phyloP scores from a whole-genome alignment of 73 alveolate genomes.

The Tetrahymena thermophila region DNA sequence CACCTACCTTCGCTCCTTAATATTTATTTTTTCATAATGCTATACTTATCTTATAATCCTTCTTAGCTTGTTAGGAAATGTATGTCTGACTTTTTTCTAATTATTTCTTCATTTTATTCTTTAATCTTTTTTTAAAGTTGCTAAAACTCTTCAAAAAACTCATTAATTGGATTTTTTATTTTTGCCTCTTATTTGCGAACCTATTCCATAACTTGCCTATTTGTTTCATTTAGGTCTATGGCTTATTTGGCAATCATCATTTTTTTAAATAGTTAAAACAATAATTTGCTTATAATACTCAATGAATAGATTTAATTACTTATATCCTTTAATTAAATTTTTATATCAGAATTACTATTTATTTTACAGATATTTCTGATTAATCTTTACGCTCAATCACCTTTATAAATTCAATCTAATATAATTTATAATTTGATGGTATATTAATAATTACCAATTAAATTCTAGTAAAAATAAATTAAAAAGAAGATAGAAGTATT shows the following conservation, averaged over 20 bases:
- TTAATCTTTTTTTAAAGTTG: neutral
- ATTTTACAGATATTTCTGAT: neutral
- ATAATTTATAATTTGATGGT: too few species aligned
- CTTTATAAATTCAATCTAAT: too few species aligned
- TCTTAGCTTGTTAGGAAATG: neutral
- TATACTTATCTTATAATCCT: neutral
- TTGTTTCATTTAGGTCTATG: neutral
- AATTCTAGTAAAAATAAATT: neutral
- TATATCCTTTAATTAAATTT: neutral
- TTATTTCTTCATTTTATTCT: neutral
- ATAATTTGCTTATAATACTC: neutral
- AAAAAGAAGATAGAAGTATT: too few species aligned
- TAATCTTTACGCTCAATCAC: neutral
- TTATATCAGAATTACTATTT: neutral
- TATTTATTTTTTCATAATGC: neutral
- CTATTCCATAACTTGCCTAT: neutral
- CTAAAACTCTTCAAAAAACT: neutral
- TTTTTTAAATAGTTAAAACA: neutral
- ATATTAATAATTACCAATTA: too few species aligned
- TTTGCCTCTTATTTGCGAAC: neutral
- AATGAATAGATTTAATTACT: neutral
- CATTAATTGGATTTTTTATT: neutral
- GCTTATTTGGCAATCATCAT: neutral
- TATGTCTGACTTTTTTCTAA: neutral
- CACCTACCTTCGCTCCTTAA: neutral